phyloP scores from a whole-genome alignment of 306 rosid genomes.

The Lablab purpureus region DNA sequence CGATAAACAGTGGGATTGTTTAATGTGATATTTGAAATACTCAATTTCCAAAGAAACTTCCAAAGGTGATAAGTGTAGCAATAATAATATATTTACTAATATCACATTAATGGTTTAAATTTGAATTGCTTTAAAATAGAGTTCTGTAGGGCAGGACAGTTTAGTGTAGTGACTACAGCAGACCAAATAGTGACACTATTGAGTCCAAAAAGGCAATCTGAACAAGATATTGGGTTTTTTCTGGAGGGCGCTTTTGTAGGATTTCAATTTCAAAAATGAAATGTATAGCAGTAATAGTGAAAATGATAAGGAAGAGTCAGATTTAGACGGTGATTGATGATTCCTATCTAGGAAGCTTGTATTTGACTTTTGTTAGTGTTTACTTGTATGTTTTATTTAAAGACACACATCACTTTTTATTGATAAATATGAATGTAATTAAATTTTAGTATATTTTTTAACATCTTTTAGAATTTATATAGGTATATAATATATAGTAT shows the following conservation, averaged over 20 bases:
- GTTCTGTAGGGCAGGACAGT: not conserved
- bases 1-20: not conserved
- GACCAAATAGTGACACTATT: too few species aligned
- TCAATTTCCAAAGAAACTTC: constrained; percentile 23
- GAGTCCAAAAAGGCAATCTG: too few species aligned
- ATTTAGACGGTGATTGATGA: not conserved
- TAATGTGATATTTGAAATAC: constrained; percentile 30
- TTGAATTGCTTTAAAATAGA: not conserved
- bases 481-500: not conserved
- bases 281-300: not conserved
- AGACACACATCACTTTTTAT: not conserved
- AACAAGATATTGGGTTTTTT: not conserved
- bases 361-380: not conserved
- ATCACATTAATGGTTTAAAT: constrained; percentile 21
- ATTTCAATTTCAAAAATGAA: not conserved
- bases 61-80: constrained; percentile 4
- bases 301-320: not conserved
- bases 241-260: not conserved
- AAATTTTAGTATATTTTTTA: not conserved
- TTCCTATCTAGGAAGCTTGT: not conserved
- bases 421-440: not conserved
- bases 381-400: not conserved
- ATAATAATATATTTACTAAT: constrained; percentile 20
- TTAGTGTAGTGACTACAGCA: not conserved
- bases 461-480: not conserved